Conservation (phyloP, 2,329 filamentous ascomycete species). For the Leptographium radiaticola region DNA sequence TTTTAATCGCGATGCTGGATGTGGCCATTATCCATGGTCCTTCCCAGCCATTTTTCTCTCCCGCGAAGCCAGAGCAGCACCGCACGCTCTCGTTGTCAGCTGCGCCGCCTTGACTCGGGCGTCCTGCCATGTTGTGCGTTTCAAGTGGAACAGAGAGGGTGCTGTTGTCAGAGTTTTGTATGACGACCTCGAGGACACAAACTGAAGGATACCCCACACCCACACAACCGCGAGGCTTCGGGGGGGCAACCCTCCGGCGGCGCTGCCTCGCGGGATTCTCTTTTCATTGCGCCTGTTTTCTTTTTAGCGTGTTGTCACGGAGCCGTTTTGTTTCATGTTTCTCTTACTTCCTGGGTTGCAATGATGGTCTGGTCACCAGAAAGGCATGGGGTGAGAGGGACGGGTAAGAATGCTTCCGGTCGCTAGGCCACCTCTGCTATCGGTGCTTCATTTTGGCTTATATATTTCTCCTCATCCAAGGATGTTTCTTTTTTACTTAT, state of each 20-base stretch:
- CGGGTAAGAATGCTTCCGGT: conserved; percentile 3
- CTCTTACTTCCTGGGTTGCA: conserved; percentile 2
- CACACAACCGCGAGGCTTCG: not conserved
- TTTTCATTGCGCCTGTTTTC: not conserved
- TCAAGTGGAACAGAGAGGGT: not conserved
- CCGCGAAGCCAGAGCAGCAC: not conserved
- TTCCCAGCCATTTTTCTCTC: not conserved
- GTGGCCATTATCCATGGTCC: not conserved
- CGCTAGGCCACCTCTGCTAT: conserved; percentile 1
- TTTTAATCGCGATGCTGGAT: not conserved
- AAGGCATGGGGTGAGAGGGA: conserved; percentile 1
- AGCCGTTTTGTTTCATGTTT: not conserved
- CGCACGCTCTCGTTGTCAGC: too few species aligned
- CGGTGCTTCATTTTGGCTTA: not conserved
- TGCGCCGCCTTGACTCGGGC: not conserved
- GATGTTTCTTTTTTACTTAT: not conserved
- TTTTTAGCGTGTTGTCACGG: not conserved
- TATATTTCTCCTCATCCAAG: not conserved
- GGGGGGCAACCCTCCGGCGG: not conserved
- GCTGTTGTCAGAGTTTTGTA: not conserved
- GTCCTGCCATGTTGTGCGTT: not conserved
- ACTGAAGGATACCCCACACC: conserved; percentile 2
- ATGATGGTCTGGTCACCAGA: conserved; percentile 3
- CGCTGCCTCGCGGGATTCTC: not conserved
- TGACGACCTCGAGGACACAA: not conserved